Percentiles rank a stretch among this genome's conserved stretches.
Evolutionary conservation across 768 basidiomycete species (phyloP).

Genomic region (Podaxis carcinomalis): DNA sequence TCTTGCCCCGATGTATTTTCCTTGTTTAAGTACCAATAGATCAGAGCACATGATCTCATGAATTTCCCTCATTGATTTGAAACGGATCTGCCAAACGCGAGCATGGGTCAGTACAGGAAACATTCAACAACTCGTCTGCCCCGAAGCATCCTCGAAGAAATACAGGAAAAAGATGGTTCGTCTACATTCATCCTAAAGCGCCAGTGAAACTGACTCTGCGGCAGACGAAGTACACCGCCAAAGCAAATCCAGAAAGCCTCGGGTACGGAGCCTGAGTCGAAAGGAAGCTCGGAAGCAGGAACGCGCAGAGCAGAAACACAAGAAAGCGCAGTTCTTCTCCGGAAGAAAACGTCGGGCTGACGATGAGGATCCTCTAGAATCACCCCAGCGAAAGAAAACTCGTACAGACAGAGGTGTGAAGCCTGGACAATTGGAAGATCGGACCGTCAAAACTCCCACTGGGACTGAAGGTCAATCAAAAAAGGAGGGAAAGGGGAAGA

Average conservation of each 20-base stretch:
- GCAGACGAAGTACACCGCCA: not conserved
- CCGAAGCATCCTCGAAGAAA: slow-evolving; percentile 1
- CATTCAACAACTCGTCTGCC: slow-evolving; percentile 6
- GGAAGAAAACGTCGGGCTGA: slow-evolving; percentile 34
- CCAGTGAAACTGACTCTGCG: not conserved
- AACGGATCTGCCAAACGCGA: not conserved
- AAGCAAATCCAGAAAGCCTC: not conserved
- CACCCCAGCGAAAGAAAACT: slow-evolving; percentile 47
- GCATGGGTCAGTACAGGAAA: not conserved
- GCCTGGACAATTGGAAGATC: not conserved
- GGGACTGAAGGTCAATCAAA: not conserved
- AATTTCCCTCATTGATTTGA: not conserved
- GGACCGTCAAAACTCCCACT: not conserved
- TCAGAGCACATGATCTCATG: not conserved
- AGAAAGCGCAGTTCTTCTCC: slow-evolving; percentile 57
- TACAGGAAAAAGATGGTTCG: not conserved
- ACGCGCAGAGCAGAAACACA: slow-evolving; percentile 53
- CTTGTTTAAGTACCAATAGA: slow-evolving; percentile 7
- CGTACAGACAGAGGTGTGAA: slow-evolving; percentile 19
- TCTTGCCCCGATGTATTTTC: not conserved
- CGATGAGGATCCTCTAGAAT: slow-evolving; percentile 40
- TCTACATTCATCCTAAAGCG: not conserved
- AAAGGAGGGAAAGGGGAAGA: not conserved
- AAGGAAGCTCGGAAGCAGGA: slow-evolving; percentile 65
- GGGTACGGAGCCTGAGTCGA: slow-evolving; percentile 29